Base-by-base conservation (phyloP, 192 early-diverging fungal species). In the Coemansia sp. region DNA sequence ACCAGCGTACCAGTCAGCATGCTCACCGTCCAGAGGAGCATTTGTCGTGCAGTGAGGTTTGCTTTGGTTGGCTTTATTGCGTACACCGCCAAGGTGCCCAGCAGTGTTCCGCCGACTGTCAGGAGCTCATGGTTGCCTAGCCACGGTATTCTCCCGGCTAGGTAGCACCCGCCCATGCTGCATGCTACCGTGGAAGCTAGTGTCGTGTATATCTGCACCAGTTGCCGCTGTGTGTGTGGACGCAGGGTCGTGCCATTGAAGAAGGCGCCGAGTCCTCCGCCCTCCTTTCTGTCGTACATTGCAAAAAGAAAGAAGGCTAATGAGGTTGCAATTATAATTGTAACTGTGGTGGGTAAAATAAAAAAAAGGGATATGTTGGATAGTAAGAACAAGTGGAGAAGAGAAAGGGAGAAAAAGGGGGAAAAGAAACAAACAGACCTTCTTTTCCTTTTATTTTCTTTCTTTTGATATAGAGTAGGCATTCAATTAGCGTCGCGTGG, bases 141-240 rank as follows among this genome's bases (percentile, higher is more conserved):
- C 0, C 63, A 13, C 9, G 40, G 38, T 9, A 71, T 12, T 2
- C 62, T 38, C n/a, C 59, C 46, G 2, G 69, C 70, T 19, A 50
- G 32, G 41, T 64, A 65, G 50, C 60, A 69, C 2, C 78, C 78
- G 4, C 5, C 38, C 22, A 74, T 32, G 49, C 69, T 59, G 63
- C 43, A 61, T 40, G 57, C 59, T 20, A 65, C 13, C 5, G 63
- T 59, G 2, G 60, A 41, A 0, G 63, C 59, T 38, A 81, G 49
- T 7, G 70, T 81, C 9, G 64, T 9, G 42, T 72, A 77, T 7
- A 77, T 63, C 41, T 61, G 50, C 25, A 65, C 51, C 16, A 81
- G 55, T 54, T 81, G 69, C 25, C 48, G 48, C 46, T 69, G 73
- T 1, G 67, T 58, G 9, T 61, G 70, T 5, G 69, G 70, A 41